Conservation (phyloP, 1,284 basidiomycete species). For the Cryptococcus sp. region DNA sequence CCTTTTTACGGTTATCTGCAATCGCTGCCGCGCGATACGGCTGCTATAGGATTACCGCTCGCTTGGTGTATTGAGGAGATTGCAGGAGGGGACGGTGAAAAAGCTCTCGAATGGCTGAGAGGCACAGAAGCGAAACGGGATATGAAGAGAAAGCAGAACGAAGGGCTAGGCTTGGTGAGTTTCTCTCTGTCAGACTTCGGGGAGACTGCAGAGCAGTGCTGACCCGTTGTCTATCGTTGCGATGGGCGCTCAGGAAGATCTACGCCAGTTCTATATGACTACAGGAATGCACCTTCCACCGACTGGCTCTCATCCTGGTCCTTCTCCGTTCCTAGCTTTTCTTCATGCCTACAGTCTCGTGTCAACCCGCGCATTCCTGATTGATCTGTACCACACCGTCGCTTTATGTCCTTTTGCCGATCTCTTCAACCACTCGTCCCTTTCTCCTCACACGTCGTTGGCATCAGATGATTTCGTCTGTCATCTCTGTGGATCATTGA, state of each 20-base stretch:
- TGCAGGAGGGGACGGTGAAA: conserved; percentile 34
- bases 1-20: conserved; percentile 52
- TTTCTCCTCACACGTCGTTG: conserved; percentile 28
- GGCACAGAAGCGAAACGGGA: conserved; percentile 50
- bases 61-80: conserved; percentile 45
- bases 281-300: conserved; percentile 29
- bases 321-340: conserved; percentile 60
- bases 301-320: conserved; percentile 21
- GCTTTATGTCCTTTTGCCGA: conserved; percentile 89
- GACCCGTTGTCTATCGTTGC: no score
- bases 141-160: conserved; percentile 29
- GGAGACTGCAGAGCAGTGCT: no score
- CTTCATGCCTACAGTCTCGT: conserved; percentile 75
- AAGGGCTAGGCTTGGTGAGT: conserved; percentile 43
- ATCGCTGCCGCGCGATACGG: conserved; percentile 43
- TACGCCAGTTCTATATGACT: conserved; percentile 36
- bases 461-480: conserved; percentile 85
- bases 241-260: conserved; percentile 27
- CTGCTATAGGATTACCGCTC: conserved; percentile 35
- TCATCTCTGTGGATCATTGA: conserved; percentile 70
- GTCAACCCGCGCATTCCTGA: conserved; percentile 80
- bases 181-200: neutral
- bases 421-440: conserved; percentile 73
- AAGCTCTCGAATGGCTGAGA: conserved; percentile 35
- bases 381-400: conserved; percentile 80